Evolutionary conservation across 83 land plant genomes (phyloP).

Genomic region (Diphasiastrum complanatum): DNA sequence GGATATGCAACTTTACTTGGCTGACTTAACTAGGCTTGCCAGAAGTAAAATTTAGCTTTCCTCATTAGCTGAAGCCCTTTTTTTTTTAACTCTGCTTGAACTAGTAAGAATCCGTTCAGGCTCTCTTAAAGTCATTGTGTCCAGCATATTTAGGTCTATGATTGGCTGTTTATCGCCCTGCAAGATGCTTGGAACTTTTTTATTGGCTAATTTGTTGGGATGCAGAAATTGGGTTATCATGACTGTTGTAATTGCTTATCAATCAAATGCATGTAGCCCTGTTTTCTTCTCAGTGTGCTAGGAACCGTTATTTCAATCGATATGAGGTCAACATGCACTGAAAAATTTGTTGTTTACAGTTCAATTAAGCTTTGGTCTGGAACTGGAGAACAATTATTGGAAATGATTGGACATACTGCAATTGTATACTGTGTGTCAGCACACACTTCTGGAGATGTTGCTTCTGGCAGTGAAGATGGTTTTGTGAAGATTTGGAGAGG

Average conservation of each 20-base stretch:
- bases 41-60: too few species aligned
- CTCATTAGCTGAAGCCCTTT: too few species aligned
- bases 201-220: too few species aligned
- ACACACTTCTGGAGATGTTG: slow-evolving; percentile 67
- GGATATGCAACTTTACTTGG: background rate
- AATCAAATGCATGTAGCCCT: too few species aligned
- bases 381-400: slow-evolving; percentile 76
- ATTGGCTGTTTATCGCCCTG: too few species aligned
- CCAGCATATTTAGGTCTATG: too few species aligned
- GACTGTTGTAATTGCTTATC: too few species aligned
- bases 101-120: too few species aligned
- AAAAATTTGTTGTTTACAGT: slow-evolving; percentile 28
- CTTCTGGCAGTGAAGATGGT: slow-evolving; percentile 96
- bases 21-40: background rate
- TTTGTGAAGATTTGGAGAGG: slow-evolving; percentile 94
- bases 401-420: slow-evolving; percentile 94
- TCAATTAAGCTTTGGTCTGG: slow-evolving; percentile 84
- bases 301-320: slow-evolving; percentile 1
- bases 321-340: background rate
- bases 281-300: background rate
- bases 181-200: too few species aligned
- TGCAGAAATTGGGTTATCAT: too few species aligned
- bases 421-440: slow-evolving; percentile 85
- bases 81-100: too few species aligned
- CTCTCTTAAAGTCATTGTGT: too few species aligned